Evolutionary conservation across 2,329 filamentous ascomycete genomes (phyloP).

Genomic region (Dryadomyces quercus-mongolicae): DNA sequence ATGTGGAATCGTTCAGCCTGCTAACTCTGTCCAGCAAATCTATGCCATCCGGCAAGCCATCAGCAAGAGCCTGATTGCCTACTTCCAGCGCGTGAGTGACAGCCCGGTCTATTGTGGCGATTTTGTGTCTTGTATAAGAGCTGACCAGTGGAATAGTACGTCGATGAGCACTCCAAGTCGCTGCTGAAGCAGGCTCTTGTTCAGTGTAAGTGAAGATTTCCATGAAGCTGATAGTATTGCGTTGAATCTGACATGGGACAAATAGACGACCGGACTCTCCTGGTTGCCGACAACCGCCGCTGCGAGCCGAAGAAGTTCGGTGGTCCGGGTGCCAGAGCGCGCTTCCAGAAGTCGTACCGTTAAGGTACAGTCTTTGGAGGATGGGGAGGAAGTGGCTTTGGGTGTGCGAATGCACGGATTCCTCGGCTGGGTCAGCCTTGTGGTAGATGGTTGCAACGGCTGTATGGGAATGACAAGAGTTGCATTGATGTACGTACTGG

Average conservation of each 20-base stretch:
- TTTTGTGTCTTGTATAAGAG: slow-evolving; percentile 43
- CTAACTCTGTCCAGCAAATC: slow-evolving; percentile 14
- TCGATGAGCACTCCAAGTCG: slow-evolving; percentile 99
- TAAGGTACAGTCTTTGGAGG: slow-evolving; percentile 35
- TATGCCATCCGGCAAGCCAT: slow-evolving; percentile 98
- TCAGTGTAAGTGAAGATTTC: slow-evolving; percentile 36
- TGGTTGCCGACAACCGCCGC: slow-evolving; percentile 97
- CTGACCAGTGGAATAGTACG: slow-evolving; percentile 76
- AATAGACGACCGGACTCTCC: slow-evolving; percentile 41
- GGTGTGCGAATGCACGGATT: background rate
- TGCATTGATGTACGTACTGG: slow-evolving; percentile 5
- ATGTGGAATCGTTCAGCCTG: background rate
- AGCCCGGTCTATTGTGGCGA: background rate
- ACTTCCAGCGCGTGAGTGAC: slow-evolving; percentile 32
- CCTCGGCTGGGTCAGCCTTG: background rate
- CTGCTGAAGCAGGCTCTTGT: slow-evolving; percentile 94
- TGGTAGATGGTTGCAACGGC: background rate
- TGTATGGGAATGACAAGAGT: slow-evolving; percentile 1
- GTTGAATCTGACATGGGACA: background rate
- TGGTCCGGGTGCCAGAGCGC: slow-evolving; percentile 84
- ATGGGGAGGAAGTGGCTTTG: background rate
- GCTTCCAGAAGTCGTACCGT: slow-evolving; percentile 99
- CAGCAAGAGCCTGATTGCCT: slow-evolving; percentile 64
- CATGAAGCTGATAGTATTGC: background rate
- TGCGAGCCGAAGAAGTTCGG: slow-evolving; percentile 99